Conservation (phyloP, 495 filamentous ascomycete species). For the Neurospora sp. region DNA sequence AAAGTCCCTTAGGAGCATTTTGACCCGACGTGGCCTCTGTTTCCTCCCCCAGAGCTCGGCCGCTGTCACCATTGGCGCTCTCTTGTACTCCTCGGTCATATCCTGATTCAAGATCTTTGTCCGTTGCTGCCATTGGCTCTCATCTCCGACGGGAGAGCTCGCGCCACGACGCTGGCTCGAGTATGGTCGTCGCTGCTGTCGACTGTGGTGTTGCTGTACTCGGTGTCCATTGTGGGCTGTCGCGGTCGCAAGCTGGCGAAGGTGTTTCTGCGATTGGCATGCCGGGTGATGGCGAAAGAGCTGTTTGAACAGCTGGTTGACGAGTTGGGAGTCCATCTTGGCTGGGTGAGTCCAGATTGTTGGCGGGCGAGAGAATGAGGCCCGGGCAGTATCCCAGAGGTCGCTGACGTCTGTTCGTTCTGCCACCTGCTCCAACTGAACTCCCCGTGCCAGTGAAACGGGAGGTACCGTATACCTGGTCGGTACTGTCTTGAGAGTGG, state of each 20-base stretch:
- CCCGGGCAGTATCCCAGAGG: not conserved
- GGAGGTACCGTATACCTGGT: not conserved
- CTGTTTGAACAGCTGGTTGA: conserved; percentile 70
- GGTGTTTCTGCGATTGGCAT: conserved; percentile 51
- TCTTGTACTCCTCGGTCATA: conserved; percentile 64
- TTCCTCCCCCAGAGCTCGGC: conserved; percentile 57
- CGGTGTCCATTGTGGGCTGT: conserved; percentile 26
- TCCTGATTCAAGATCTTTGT: conserved; percentile 59
- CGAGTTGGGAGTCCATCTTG: conserved; percentile 72
- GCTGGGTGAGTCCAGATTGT: not conserved
- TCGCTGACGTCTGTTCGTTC: not conserved
- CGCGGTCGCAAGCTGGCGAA: conserved; percentile 29
- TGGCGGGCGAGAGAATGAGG: not conserved
- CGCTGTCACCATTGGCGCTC: conserved; percentile 77
- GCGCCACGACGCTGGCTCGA: conserved; percentile 15
- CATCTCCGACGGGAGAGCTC: conserved; percentile 17
- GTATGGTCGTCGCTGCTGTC: conserved; percentile 16
- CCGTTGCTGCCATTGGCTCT: conserved; percentile 72
- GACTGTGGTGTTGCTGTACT: conserved; percentile 12
- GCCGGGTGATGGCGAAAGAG: conserved; percentile 67
- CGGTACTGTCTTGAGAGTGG: not conserved
- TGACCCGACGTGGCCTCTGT: conserved; percentile 76
- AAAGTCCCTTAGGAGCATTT: conserved; percentile 96
- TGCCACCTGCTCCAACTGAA: not conserved
- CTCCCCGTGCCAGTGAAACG: not conserved